Evolutionary conservation across 352 stramenopile genomes (phyloP), one percentile per base, ranked within the genome.

Genomic region (Globisporangium splendens): DNA sequence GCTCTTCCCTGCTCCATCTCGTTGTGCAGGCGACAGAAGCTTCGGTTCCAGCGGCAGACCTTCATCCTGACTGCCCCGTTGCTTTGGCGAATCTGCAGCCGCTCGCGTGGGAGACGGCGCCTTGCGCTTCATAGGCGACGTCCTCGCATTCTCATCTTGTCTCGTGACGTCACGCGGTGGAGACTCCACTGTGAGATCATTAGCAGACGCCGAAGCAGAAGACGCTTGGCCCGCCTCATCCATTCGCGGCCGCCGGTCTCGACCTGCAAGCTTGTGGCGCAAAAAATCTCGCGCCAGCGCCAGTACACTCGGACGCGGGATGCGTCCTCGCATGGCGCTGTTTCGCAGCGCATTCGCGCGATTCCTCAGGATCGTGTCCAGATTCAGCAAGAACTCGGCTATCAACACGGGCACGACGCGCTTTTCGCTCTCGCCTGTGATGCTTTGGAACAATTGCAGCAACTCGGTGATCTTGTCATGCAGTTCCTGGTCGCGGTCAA

Each of bases 401-500:
- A 62, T 15, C 18, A 62, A 8, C 3, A 46, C 48, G 24, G 49
- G 39, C 28, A 57, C 24, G 10, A 39, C 39, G n/a, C 50, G 48
- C 24, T 18, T 46, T 38, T 62, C 56, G 22, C 38, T 44, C n/a
- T 50, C 41, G 4, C 57, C 56, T 15, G 8, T n/a, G 11, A 51
- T 42, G 5, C 15, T 22, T 21, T 56, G 39, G 3, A 62, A 28
- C 28, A 65, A 31, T 17, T 41, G 31, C n/a, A 72, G 43, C 18
- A 75, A 20, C 1, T 31, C 28, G 15, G 17, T n/a, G 43, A 88
- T 74, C 42, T 77, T 83, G 18, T 50, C 57, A 46, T 83, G 62
- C 1, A 89, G 62, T 41, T 77, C 63, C 41, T 68, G 41, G 41
- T 77, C 68, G 28, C 69, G 54, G 21, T 83, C 73, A 47, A 89